Conservation (phyloP, 2,329 filamentous ascomycete genomes). For the Cladosporium sp. region DNA sequence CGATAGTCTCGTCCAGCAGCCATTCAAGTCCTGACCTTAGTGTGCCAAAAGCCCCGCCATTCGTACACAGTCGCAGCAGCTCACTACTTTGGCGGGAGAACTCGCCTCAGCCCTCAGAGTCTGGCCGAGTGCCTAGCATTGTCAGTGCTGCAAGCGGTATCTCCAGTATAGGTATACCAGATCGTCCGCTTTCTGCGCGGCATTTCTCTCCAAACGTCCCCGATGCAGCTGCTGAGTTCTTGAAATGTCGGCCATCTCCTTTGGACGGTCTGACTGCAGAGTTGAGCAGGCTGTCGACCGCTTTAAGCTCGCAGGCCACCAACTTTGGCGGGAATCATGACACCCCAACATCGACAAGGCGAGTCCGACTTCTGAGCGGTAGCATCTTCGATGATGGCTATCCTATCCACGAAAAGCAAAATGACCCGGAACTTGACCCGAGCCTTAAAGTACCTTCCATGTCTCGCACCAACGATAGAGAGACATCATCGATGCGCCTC, state of each 20-base stretch:
- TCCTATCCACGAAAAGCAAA: not conserved
- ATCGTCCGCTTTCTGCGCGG: not conserved
- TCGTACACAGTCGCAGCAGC: not conserved
- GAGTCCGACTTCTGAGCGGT: constrained; percentile 8
- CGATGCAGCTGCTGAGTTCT: constrained; percentile 17
- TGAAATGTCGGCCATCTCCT: constrained; percentile 25
- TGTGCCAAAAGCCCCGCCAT: not conserved
- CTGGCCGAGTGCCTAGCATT: constrained; percentile 12
- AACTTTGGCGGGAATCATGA: not conserved
- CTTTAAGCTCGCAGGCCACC: not conserved
- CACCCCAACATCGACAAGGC: not conserved
- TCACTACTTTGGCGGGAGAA: not conserved
- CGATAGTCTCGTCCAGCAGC: no score
- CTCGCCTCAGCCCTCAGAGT: not conserved
- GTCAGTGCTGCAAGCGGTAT: constrained; percentile 18
- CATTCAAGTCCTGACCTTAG: no score
- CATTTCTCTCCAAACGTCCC: constrained; percentile 8
- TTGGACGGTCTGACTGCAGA: constrained; percentile 29
- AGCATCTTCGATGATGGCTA: not conserved
- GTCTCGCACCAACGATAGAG: no score
- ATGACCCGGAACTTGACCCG: not conserved
- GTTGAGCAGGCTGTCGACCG: constrained; percentile 23
- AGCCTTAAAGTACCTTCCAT: not conserved
- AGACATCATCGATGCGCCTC: not conserved
- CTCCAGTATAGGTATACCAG: not conserved